Conservation (phyloP, 1,139 yeast species). For the Pichia sp. region DNA sequence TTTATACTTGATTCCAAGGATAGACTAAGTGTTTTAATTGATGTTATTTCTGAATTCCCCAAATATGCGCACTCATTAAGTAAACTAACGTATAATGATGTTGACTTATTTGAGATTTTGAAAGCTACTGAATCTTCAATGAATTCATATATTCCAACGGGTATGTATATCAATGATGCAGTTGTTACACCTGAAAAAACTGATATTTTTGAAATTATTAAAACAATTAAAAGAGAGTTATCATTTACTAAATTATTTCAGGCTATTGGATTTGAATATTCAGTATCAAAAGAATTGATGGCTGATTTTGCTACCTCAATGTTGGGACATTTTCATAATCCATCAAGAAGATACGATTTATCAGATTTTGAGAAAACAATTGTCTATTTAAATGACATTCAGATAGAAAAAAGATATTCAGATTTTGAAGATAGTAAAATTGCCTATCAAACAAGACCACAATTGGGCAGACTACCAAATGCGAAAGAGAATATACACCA, state of each 20-base stretch:
- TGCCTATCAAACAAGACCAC: conserved; percentile 35
- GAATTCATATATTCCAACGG: conserved; percentile 35
- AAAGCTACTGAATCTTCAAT: conserved; percentile 3
- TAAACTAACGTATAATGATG: conserved; percentile 29
- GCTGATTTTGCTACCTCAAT: conserved; percentile 37
- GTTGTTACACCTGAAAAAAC: conserved; percentile 38
- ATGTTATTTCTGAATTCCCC: conserved; percentile 46
- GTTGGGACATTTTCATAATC: conserved; percentile 3
- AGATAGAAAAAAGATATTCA: conserved; percentile 50
- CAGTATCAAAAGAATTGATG: conserved; percentile 36
- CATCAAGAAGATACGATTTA: conserved; percentile 31
- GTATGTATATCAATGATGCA: conserved; percentile 60
- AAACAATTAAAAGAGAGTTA: conserved; percentile 35
- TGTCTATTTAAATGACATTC: conserved; percentile 74
- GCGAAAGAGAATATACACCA: conserved; percentile 73
- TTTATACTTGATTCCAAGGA: conserved; percentile 31
- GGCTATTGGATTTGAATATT: conserved; percentile 33
- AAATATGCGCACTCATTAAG: conserved; percentile 36
- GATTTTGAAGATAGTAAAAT: conserved; percentile 46
- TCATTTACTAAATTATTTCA: conserved; percentile 29
- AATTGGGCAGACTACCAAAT: conserved; percentile 58
- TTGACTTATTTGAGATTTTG: conserved; percentile 27
- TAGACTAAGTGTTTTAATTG: conserved; percentile 33
- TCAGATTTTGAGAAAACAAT: conserved; percentile 37
- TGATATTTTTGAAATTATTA: conserved; percentile 40